phyloP scores from a whole-genome alignment of 2,329 filamentous ascomycete genomes.

The Thielaviopsis ethacetica region DNA sequence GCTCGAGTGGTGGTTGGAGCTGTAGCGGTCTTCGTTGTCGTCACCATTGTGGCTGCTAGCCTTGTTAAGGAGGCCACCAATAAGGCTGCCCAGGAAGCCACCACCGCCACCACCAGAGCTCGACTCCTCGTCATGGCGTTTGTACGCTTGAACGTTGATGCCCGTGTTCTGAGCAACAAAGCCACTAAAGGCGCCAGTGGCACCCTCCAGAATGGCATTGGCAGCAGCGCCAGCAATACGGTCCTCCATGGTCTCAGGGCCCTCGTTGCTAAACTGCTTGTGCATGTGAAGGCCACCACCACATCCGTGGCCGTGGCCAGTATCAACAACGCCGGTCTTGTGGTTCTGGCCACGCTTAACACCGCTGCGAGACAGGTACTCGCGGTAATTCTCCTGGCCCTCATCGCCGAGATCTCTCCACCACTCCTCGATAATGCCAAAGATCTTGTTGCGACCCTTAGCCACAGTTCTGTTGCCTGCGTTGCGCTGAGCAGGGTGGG shows the following conservation, averaged over 20 bases:
- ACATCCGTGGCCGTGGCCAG: slow-evolving; percentile 74
- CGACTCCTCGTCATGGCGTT: slow-evolving; percentile 23
- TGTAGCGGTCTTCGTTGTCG: slow-evolving; percentile 29
- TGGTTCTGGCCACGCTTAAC: slow-evolving; percentile 69
- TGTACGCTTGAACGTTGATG: slow-evolving; percentile 21
- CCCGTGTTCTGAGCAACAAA: slow-evolving; percentile 31
- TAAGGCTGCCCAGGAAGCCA: slow-evolving; percentile 50
- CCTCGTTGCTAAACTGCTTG: slow-evolving; percentile 36
- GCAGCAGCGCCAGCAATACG: slow-evolving; percentile 40
- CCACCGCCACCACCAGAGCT: slow-evolving; percentile 42
- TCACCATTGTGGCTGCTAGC: slow-evolving; percentile 28
- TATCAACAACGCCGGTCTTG: slow-evolving; percentile 69
- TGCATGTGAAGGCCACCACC: slow-evolving; percentile 62
- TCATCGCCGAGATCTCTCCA: slow-evolving; percentile 51
- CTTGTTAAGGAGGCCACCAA: slow-evolving; percentile 43
- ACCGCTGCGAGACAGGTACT: slow-evolving; percentile 61
- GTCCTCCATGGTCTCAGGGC: slow-evolving; percentile 34
- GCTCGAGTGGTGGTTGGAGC: slow-evolving; percentile 37
- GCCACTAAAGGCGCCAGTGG: slow-evolving; percentile 34
- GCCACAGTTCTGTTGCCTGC: slow-evolving; percentile 51
- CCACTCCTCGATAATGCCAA: slow-evolving; percentile 66
- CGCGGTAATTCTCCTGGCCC: slow-evolving; percentile 50
- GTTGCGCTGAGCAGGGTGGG: slow-evolving; percentile 68
- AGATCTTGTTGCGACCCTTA: slow-evolving; percentile 65
- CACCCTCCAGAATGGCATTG: slow-evolving; percentile 38